Evolutionary conservation across 2,329 filamentous ascomycete species (phyloP), one percentile per base, ranked within the genome.

Genomic region (Penicillium sp.): DNA sequence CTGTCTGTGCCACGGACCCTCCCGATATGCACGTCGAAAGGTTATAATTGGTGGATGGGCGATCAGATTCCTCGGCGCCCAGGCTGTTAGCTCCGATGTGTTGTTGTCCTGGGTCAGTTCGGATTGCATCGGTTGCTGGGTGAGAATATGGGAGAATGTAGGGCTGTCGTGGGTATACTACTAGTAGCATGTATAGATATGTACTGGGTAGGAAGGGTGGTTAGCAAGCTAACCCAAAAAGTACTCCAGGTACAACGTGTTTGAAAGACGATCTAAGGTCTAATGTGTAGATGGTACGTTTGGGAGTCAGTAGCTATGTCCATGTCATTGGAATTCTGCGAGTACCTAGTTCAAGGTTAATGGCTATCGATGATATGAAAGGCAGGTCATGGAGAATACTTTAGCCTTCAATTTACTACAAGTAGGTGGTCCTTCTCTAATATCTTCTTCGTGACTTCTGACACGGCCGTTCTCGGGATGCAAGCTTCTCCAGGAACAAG

Each of bases 1-100:
- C 58, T 59, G 53, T 35, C 35, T 49, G 51, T 59, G 33, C 42
- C 65, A 64, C 65, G 55, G 65, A 65, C 62, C 64, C 58, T 66
- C 59, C 47, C 44, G 33, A 59, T 19, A 60, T 66, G 57, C 58
- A 67, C 47, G 15, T 33, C 47, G 59, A 40, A 56, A 30, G 37
- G 45, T 56, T 58, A 57, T 64, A 24, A 63, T 69, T 68, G 60
- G 63, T 28, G 38, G 6, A 22, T 26, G 19, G 28, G 12, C 4
- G n/a, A 50, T 37, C 22, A 22, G 30, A 13, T 22, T 19, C 33
- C 37, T 51, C 9, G 22, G 17, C 17, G 37, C 22, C 44, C 33
- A 53, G 33, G 22, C 19, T 26, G 4, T 35, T 30, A 49, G 45
- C 7, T 49, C 45, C 45, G 24, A 49, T 49, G 45, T 15, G 45